These are phyloP conservation scores for Saccharomyces hybrid DNA, from an alignment of 1,139 yeast species.

Conservation along the genomic window DNA sequence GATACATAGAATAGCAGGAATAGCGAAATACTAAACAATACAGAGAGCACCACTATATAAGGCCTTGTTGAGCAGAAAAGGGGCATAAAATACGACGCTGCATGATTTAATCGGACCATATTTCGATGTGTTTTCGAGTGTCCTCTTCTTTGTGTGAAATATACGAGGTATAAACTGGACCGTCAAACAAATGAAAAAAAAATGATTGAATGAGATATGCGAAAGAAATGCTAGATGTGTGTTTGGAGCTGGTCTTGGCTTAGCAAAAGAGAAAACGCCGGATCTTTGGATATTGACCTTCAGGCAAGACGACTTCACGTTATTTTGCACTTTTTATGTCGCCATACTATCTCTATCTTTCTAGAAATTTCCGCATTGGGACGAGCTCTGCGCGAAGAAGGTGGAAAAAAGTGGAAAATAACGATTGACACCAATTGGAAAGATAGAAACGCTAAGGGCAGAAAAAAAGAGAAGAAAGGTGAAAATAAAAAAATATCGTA, in stretches of 20 bases:
- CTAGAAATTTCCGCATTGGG: neutral
- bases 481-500: neutral
- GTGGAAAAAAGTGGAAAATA: neutral
- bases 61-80: conserved; percentile 28
- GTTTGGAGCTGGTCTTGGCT: neutral
- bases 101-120: conserved; percentile 30
- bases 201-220: neutral
- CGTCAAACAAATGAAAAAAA: neutral
- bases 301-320: neutral
- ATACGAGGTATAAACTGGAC: neutral
- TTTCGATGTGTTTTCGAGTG: neutral
- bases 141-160: neutral
- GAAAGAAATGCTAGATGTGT: neutral
- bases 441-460: neutral
- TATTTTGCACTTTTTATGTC: neutral
- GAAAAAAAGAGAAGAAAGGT: neutral
- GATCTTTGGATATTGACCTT: neutral
- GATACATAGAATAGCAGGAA: conserved; percentile 18
- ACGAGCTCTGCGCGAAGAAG: neutral
- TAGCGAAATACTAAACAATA: conserved; percentile 10
- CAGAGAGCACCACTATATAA: conserved; percentile 16
- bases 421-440: neutral
- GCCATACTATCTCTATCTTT: neutral
- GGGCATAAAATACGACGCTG: conserved; percentile 31
- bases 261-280: neutral